These are phyloP conservation scores for Pseudogymnoascus sp. DNA, from an alignment of 2,329 filamentous ascomycete genomes.

Conservation along the genomic window DNA sequence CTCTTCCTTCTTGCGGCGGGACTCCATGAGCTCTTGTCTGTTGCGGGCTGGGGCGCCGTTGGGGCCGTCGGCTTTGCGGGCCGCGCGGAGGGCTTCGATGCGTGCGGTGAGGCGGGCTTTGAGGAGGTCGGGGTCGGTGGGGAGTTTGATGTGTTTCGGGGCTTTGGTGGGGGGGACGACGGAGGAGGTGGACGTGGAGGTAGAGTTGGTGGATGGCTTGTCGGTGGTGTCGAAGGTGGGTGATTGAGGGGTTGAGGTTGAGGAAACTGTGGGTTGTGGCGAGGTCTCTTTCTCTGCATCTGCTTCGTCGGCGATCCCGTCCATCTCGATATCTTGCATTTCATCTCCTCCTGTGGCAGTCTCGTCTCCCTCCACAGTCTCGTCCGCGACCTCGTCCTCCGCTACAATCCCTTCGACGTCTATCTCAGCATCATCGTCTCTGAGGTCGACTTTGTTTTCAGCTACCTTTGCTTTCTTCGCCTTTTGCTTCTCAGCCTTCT, in stretches of 20 bases:
- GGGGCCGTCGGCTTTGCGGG: conserved; percentile 77
- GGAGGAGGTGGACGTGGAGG: conserved; percentile 64
- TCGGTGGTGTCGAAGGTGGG: conserved; percentile 50
- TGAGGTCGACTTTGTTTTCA: conserved; percentile 28
- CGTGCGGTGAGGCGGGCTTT: conserved; percentile 71
- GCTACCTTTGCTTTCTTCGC: conserved; percentile 27
- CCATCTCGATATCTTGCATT: conserved; percentile 38
- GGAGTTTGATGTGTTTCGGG: conserved; percentile 58
- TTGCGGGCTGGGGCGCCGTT: conserved; percentile 77
- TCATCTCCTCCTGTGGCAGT: conserved; percentile 24
- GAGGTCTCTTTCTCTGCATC: conserved; percentile 31
- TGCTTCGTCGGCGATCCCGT: conserved; percentile 41
- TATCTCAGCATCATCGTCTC: conserved; percentile 24
- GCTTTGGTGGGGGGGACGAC: conserved; percentile 51
- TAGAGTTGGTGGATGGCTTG: conserved; percentile 38
- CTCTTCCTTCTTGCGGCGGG: conserved; percentile 77
- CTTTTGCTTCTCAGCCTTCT: conserved; percentile 38
- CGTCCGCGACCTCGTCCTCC: conserved; percentile 21
- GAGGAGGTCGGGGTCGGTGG: conserved; percentile 65
- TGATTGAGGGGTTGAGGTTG: conserved; percentile 47
- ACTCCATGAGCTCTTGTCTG: conserved; percentile 85
- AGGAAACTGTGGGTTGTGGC: conserved; percentile 23
- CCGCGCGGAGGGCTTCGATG: conserved; percentile 76
- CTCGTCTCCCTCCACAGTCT: conserved; percentile 19
- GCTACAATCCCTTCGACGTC: conserved; percentile 13